Evolutionary conservation across 2,329 filamentous ascomycete species (phyloP), one percentile per base, ranked within the genome.

Genomic region (Aspergillus hiratsukae): DNA sequence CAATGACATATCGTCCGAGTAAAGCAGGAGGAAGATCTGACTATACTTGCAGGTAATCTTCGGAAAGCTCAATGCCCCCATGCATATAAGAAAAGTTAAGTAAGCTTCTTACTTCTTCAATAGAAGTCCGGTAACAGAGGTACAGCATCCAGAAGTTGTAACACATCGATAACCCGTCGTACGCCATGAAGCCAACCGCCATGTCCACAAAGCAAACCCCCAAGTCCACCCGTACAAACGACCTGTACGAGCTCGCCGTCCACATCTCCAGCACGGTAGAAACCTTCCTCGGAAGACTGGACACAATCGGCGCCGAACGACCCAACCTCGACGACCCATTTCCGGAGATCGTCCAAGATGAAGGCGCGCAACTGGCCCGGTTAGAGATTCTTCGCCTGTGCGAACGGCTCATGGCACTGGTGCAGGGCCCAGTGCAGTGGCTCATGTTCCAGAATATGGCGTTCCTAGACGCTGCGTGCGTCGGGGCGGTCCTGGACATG

Each of bases 401-500:
- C 51, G 51, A 52, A 25, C 8, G 40, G 7, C 21, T 52, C 21
- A 46, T 52, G 37, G 35, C 51, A 4, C 37, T 52, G 51, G 51
- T 52, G 4, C 37, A 43, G 51, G 28, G 37, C 2, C 51, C 51
- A 7, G 23, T 52, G 3, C 21, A 52, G n/a, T 46, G 51, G 37
- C 21, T 43, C 27, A 43, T 52, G 35, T 43, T 52, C 23, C 37
- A 52, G 37, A 52, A 45, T 25, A 52, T 52, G 51, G 43, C 35
- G 1, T 52, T 52, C n/a, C n/a, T 31, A 11, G 51, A 43, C 14
- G 1, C 40, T 3, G 51, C 51, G 7, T 52, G 37, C 23, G 11
- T 52, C 21, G 31, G 21, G 3, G 35, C 28, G 21, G 8, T 31
- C 1, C n/a, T 45, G 25, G 37, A 46, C 10, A 25, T 52, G 51